Conservation (phyloP, 257 asterid species). For the Lavandula angustifolia region DNA sequence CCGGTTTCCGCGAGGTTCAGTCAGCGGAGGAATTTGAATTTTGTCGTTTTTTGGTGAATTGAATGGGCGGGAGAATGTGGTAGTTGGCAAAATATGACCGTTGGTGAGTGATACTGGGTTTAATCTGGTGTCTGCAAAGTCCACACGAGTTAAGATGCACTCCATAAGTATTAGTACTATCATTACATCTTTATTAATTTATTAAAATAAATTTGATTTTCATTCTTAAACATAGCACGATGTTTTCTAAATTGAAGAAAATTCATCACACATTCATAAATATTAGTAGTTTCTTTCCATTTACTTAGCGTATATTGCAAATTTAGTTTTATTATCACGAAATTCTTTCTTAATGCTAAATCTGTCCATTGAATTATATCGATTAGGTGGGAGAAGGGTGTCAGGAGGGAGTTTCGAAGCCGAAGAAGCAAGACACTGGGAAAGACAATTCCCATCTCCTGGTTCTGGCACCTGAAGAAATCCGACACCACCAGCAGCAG, state of each 20-base stretch:
- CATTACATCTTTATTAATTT: too few species aligned
- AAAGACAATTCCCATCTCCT: conserved; percentile 64
- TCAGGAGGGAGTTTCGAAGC: conserved; percentile 62
- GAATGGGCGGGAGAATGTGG: background rate
- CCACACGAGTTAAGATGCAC: conserved; percentile 29
- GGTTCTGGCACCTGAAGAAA: conserved; percentile 70
- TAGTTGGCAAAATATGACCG: conserved; percentile 49
- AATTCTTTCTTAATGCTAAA: too few species aligned
- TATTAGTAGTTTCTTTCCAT: too few species aligned
- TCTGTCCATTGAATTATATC: too few species aligned
- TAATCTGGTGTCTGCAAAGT: conserved; percentile 31
- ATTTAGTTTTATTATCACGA: too few species aligned
- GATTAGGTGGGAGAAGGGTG: conserved; percentile 61
- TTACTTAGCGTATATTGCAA: too few species aligned
- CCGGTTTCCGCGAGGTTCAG: conserved; percentile 67
- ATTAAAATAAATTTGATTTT: too few species aligned
- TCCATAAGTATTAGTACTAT: background rate
- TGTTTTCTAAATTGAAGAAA: too few species aligned
- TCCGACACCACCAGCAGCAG: conserved; percentile 42
- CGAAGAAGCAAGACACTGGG: conserved; percentile 69
- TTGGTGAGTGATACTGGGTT: conserved; percentile 31
- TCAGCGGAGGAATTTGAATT: conserved; percentile 54
- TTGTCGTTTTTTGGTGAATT: background rate
- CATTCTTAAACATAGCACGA: too few species aligned
- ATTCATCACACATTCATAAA: too few species aligned